These are phyloP conservation scores for Hygrophila difformis DNA, from an alignment of 257 asterid species.

Conservation along the genomic window DNA sequence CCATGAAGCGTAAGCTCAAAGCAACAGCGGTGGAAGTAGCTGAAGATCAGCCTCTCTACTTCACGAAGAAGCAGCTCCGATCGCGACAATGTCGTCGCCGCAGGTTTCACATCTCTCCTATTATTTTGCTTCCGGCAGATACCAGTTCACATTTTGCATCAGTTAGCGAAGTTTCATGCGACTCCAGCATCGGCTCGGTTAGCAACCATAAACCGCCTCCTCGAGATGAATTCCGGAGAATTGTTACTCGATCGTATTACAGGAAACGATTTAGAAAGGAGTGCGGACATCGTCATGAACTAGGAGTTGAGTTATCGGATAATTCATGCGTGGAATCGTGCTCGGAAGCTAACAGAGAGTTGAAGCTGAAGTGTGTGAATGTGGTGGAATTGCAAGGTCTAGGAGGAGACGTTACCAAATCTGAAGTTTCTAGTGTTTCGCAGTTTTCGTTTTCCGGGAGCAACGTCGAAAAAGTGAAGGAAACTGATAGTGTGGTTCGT, in stretches of 20 bases:
- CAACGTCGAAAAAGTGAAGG: slow-evolving; percentile 17
- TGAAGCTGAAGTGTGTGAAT: slow-evolving; percentile 24
- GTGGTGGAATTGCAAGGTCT: slow-evolving; percentile 22
- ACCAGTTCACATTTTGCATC: slow-evolving; percentile 18
- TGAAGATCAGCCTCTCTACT: slow-evolving; percentile 18
- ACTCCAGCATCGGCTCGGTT: slow-evolving; percentile 42
- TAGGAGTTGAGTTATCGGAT: slow-evolving; percentile 53
- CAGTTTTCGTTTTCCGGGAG: slow-evolving; percentile 17
- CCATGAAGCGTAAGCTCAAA: slow-evolving; percentile 41
- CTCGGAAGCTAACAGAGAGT: slow-evolving; percentile 36
- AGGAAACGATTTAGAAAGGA: slow-evolving; percentile 21
- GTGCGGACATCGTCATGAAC: slow-evolving; percentile 17
- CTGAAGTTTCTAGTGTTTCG: slow-evolving; percentile 36
- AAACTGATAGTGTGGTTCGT: slow-evolving; percentile 19
- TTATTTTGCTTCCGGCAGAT: slow-evolving; percentile 17
- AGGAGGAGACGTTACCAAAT: slow-evolving; percentile 25
- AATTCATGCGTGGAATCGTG: slow-evolving; percentile 83
- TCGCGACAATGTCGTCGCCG: slow-evolving; percentile 56
- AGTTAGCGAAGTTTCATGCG: slow-evolving; percentile 36
- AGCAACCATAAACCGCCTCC: slow-evolving; percentile 26
- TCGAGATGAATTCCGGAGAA: slow-evolving; percentile 25
- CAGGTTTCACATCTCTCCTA: slow-evolving; percentile 45
- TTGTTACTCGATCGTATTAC: slow-evolving; percentile 28
- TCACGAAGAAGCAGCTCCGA: slow-evolving; percentile 57
- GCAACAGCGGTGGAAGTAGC: slow-evolving; percentile 12